A percentile compares a stretch with the other conserved stretches of the same genome.
Conservation (phyloP, 495 filamentous ascomycete genomes). For the Aspergillus affinis region DNA sequence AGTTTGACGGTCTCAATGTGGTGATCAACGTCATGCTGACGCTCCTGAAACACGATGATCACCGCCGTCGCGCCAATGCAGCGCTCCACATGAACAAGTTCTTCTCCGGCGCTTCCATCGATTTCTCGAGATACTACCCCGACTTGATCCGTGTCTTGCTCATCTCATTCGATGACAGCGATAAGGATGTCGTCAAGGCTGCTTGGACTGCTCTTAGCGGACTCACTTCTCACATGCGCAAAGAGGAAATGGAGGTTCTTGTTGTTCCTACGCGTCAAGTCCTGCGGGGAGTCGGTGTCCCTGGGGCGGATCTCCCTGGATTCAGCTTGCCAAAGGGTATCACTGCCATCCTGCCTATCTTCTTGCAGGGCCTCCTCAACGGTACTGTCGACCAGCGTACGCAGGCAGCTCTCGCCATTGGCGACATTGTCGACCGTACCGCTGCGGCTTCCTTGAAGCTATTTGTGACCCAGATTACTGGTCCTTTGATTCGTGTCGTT, state of each 20-base stretch:
- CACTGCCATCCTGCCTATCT: slow-evolving; percentile 93
- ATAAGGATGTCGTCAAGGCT: slow-evolving; percentile 82
- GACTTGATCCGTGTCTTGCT: slow-evolving; percentile 87
- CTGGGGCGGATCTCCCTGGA: slow-evolving; percentile 80
- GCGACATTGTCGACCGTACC: slow-evolving; percentile 91
- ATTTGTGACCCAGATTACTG: slow-evolving; percentile 96
- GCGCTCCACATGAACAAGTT: slow-evolving; percentile 82
- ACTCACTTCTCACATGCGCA: slow-evolving; percentile 83
- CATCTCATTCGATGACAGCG: slow-evolving; percentile 86
- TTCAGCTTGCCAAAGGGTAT: slow-evolving; percentile 97
- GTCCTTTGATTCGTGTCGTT: slow-evolving; percentile 94
- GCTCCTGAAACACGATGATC: slow-evolving; percentile 88
- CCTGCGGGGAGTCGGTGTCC: slow-evolving; percentile 80
- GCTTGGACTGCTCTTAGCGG: slow-evolving; percentile 88
- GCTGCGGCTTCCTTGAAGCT: slow-evolving; percentile 79
- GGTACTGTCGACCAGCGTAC: slow-evolving; percentile 88
- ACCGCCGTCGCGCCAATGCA: slow-evolving; percentile 74
- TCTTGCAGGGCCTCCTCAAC: slow-evolving; percentile 96
- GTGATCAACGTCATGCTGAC: slow-evolving; percentile 89
- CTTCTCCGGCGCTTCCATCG: slow-evolving; percentile 76
- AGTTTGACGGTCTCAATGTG: slow-evolving; percentile 91
- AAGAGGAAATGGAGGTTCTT: slow-evolving; percentile 98
- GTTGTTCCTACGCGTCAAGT: slow-evolving; percentile 82
- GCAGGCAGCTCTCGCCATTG: slow-evolving; percentile 88
- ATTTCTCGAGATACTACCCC: slow-evolving; percentile 92